Evolutionary conservation across 108 stramenopile species (phyloP).

Genomic region (Cylindrotheca fusiformis): DNA sequence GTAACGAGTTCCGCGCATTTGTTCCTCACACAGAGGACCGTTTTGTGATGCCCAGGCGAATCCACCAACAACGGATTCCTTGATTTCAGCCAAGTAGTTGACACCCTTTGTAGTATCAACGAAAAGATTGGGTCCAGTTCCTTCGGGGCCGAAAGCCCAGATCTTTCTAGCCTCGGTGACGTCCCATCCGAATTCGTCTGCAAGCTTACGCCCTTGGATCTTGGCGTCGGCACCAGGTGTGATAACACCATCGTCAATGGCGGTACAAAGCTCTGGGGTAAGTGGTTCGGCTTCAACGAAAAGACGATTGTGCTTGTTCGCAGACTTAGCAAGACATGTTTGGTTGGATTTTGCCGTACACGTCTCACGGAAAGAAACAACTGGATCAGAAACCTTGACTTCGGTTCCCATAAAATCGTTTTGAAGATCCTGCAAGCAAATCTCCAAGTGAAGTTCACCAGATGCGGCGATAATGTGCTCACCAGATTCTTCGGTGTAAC

Average conservation of each 20-base stretch:
- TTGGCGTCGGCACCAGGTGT: constrained; percentile 88
- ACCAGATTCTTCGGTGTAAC: constrained; percentile 99
- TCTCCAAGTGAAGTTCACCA: constrained; percentile 99
- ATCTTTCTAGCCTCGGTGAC: constrained; percentile 98
- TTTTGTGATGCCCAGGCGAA: constrained; percentile 98
- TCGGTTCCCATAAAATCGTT: constrained; percentile 99
- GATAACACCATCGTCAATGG: constrained; percentile 96
- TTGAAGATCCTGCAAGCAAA: constrained; percentile 99
- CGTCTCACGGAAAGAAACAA: constrained; percentile 99
- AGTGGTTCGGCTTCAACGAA: constrained; percentile 91
- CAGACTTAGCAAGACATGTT: constrained; percentile 98
- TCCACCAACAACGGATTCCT: constrained; percentile 98
- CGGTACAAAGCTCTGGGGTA: constrained; percentile 84
- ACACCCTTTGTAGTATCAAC: constrained; percentile 99
- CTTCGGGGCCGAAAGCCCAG: constrained; percentile 99
- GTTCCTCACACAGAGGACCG: constrained; percentile 98
- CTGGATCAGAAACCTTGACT: constrained; percentile 99
- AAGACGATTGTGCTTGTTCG: constrained; percentile 99
- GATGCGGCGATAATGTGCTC: constrained; percentile 99
- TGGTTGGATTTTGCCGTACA: constrained; percentile 88
- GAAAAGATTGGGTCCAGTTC: constrained; percentile 97
- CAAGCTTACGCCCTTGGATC: constrained; percentile 91
- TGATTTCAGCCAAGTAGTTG: constrained; percentile 99
- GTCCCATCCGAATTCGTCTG: constrained; percentile 97
- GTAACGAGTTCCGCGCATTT: constrained; percentile 96